Evolutionary conservation across 202 grass and related monocot genomes (phyloP), one percentile per base, ranked within the genome.

Genomic region (Carex sylvatica): DNA sequence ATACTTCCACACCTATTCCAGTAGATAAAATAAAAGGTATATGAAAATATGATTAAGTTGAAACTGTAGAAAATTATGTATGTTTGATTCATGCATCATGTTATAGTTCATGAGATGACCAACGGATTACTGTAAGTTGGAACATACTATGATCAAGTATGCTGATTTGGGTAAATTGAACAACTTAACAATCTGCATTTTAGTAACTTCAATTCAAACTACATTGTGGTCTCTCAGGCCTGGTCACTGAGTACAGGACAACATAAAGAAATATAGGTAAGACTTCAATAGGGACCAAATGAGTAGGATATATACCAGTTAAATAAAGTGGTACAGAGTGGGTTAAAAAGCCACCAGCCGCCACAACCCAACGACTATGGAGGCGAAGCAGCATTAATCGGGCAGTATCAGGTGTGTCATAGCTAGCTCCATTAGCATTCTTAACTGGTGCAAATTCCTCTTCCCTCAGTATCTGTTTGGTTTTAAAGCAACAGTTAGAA

Each of bases 371-470:
- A 83, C 97, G 94, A 75, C 93, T 99, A 44, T 99, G 97, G 74
- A 99, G 97, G 18, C 97, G 97, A 23, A 99, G 97, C 23, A 99
- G 83, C 97, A 96, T 96, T 42, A 96, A 87, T 66, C 90, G 89
- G 5, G 97, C 88, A 5, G 79, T 88, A 64, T 99, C 97, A 38
- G 97, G 93, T 19, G 97, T 99, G 84, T 99, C 97, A 53, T 99
- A 96, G 12, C 73, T 86, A 61, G 97, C 59, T 1, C 97, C 89
- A 5, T 96, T 99, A 8, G 91, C 96, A 67, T 99, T 99, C 85
- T 99, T 99, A 53, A 99, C 97, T 46, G 93, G 97, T 44, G 97
- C 97, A 44, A 99, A 99, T 89, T 99, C 97, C 89, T 99, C 97
- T 76, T 99, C 93, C 31, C 93, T 82, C 80, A 83, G 56, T 55